Conservation (phyloP, 2,329 filamentous ascomycete species). For the Nigrospora sphaerica region DNA sequence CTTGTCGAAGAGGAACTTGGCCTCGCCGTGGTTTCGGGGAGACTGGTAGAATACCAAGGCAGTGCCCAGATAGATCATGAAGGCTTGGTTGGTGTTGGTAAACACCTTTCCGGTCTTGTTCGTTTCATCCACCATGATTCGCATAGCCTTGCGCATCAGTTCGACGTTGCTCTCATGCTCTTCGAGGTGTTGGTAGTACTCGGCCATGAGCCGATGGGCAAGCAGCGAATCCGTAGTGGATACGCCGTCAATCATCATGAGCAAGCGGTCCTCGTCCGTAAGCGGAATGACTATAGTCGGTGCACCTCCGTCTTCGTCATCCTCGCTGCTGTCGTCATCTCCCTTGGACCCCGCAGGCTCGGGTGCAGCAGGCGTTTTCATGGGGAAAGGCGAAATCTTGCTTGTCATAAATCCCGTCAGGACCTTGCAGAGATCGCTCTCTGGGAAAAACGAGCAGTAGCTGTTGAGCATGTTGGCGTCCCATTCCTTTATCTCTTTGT, state of each 20-base stretch:
- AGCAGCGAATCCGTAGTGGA: conserved; percentile 64
- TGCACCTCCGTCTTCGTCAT: conserved; percentile 50
- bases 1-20: conserved; percentile 75
- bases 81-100: conserved; percentile 62
- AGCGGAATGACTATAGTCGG: conserved; percentile 49
- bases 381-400: conserved; percentile 74
- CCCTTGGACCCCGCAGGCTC: conserved; percentile 16
- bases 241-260: conserved; percentile 74
- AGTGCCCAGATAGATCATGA: conserved; percentile 76
- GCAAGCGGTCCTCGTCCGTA: conserved; percentile 69
- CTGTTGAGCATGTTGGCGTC: conserved; percentile 72
- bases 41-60: conserved; percentile 85
- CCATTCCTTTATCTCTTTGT: conserved; percentile 65
- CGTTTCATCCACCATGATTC: conserved; percentile 51
- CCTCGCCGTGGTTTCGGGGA: conserved; percentile 82
- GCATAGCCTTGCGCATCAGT: conserved; percentile 66
- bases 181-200: conserved; percentile 78
- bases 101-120: conserved; percentile 63
- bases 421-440: conserved; percentile 74
- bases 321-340: conserved; percentile 46
- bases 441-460: conserved; percentile 78
- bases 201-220: conserved; percentile 73
- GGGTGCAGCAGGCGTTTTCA: conserved; percentile 14
- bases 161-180: conserved; percentile 80
- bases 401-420: conserved; percentile 78